Evolutionary conservation across 2,329 filamentous ascomycete species (phyloP).

Genomic region (Aspergillus ibericus): DNA sequence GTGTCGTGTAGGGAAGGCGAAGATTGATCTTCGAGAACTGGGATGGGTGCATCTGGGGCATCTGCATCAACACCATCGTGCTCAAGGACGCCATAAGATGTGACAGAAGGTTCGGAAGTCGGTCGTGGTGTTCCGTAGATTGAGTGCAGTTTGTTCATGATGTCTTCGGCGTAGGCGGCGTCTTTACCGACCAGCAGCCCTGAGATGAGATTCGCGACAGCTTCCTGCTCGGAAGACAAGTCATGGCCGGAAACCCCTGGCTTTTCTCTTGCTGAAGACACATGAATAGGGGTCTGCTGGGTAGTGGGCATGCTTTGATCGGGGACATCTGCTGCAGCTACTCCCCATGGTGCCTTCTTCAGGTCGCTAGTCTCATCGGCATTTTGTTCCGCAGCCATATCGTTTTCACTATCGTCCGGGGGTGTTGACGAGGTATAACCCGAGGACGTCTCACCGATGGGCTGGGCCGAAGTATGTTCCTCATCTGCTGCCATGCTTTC

Average conservation of each 20-base stretch:
- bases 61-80: slow-evolving; percentile 17
- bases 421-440: neutral
- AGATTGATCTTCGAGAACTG: neutral
- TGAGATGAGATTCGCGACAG: slow-evolving; percentile 70
- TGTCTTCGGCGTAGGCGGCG: slow-evolving; percentile 77
- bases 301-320: slow-evolving; percentile 29
- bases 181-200: slow-evolving; percentile 77
- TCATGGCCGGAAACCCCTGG: neutral
- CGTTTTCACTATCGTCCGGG: neutral
- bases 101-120: slow-evolving; percentile 43
- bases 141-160: slow-evolving; percentile 68
- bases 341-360: slow-evolving; percentile 46
- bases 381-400: neutral
- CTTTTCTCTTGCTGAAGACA: neutral
- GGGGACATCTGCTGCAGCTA: slow-evolving; percentile 53
- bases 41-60: neutral
- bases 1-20: neutral
- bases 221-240: slow-evolving; percentile 46
- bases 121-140: slow-evolving; percentile 66
- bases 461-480: neutral
- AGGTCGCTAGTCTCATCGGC: neutral
- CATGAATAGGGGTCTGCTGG: no score
- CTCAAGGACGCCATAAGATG: slow-evolving; percentile 54
- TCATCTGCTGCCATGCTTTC: neutral
- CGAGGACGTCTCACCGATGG: neutral